phyloP scores from a whole-genome alignment of 2,329 filamentous ascomycete genomes.

The Paraphoma chrysanthemicola region DNA sequence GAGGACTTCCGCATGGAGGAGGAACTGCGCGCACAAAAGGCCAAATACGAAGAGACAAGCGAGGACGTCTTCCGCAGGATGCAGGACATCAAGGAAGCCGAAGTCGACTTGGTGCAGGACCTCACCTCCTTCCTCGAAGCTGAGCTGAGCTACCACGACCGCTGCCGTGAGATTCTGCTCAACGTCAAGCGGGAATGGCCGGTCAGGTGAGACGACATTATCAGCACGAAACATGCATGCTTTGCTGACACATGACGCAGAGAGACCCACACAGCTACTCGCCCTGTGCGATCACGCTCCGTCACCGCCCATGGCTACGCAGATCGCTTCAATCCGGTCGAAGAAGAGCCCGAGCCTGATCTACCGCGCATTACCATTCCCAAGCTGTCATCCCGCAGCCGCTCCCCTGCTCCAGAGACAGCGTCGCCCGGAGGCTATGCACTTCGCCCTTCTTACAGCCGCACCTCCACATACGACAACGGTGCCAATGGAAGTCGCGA shows the following conservation, averaged over 20 bases:
- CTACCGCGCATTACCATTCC: slow-evolving; percentile 57
- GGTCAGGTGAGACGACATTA: slow-evolving; percentile 56
- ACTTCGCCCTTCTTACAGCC: slow-evolving; percentile 56
- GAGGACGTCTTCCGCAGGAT: slow-evolving; percentile 92
- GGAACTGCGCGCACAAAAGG: slow-evolving; percentile 86
- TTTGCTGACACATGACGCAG: slow-evolving; percentile 29
- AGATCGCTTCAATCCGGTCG: slow-evolving; percentile 64
- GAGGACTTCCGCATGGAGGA: slow-evolving; percentile 95
- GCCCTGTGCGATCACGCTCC: slow-evolving; percentile 62
- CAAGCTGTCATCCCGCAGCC: slow-evolving; percentile 52
- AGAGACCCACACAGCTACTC: slow-evolving; percentile 40
- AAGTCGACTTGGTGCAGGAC: slow-evolving; percentile 81
- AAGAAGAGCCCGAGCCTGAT: slow-evolving; percentile 62
- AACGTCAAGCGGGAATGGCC: slow-evolving; percentile 75
- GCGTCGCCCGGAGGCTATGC: slow-evolving; percentile 40
- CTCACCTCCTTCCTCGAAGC: slow-evolving; percentile 84
- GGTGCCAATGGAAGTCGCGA: slow-evolving; percentile 61
- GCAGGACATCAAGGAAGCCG: slow-evolving; percentile 94
- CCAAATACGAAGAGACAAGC: slow-evolving; percentile 94
- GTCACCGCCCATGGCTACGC: slow-evolving; percentile 67
- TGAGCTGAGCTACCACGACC: slow-evolving; percentile 89
- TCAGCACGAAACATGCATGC: slow-evolving; percentile 2
- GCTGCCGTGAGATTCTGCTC: slow-evolving; percentile 82
- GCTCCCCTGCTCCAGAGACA: slow-evolving; percentile 45
- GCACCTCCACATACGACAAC: slow-evolving; percentile 66